Evolutionary conservation across 345 rosid genomes (phyloP).

Genomic region (Ceriops tagal): DNA sequence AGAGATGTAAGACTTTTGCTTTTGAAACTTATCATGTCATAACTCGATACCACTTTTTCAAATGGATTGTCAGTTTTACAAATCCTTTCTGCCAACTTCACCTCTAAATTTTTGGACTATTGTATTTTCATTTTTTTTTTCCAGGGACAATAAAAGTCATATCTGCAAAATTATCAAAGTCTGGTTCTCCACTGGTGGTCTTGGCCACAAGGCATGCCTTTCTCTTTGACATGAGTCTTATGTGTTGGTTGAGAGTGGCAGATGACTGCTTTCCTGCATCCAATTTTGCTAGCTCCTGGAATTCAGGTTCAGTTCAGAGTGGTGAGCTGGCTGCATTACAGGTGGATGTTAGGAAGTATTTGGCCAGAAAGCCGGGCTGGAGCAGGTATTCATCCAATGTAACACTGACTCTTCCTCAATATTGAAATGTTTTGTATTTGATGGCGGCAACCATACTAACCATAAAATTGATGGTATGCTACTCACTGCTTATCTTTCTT

Average conservation of each 20-base stretch:
- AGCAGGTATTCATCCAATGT: constrained; percentile 50
- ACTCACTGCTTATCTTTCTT: neutral
- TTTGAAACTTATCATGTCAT: neutral
- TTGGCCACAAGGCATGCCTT: constrained; percentile 93
- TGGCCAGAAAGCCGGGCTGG: constrained; percentile 98
- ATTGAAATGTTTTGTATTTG: neutral
- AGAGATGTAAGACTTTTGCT: neutral
- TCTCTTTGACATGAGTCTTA: constrained; percentile 80
- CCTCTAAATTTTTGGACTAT: neutral
- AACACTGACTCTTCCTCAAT: too few relatives aligned
- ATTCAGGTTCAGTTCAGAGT: constrained; percentile 71
- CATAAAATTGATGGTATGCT: neutral
- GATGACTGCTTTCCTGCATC: constrained; percentile 99
- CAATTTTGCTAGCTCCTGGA: constrained; percentile 91
- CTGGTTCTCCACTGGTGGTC: constrained; percentile 93
- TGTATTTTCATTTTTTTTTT: constrained; percentile 8
- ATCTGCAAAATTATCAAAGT: constrained; percentile 87
- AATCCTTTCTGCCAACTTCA: constrained; percentile 4
- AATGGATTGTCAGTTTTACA: neutral
- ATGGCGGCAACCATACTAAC: neutral
- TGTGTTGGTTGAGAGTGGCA: constrained; percentile 97
- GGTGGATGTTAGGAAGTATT: constrained; percentile 87
- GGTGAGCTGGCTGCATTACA: constrained; percentile 95
- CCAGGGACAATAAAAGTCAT: constrained; percentile 83
- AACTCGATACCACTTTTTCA: neutral